These are phyloP conservation scores for Rubia peregrina DNA, from an alignment of 305 asterid genomes.

Conservation along the genomic window DNA sequence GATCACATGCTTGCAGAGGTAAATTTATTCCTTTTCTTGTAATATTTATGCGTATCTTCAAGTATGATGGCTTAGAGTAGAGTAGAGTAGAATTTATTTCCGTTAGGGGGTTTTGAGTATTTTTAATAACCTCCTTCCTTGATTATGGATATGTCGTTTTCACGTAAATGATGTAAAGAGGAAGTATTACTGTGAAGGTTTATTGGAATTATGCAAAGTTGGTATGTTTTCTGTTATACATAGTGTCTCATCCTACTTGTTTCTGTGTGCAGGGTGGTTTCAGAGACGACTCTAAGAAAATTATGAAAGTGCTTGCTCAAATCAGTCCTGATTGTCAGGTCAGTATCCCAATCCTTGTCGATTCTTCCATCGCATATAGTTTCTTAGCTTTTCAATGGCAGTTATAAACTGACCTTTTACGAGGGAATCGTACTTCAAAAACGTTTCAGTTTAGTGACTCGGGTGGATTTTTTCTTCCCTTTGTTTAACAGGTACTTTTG, in stretches of 20 bases:
- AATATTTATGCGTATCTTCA: neutral
- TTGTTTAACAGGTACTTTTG: constrained; percentile 59
- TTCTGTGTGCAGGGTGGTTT: constrained; percentile 58
- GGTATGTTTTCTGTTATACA: neutral
- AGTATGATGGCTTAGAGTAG: too few relatives aligned
- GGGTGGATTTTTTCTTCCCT: neutral
- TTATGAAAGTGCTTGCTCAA: constrained; percentile 59
- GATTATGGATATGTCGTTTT: too few relatives aligned
- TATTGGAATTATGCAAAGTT: neutral
- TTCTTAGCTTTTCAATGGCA: constrained; percentile 2
- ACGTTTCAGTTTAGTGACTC: neutral
- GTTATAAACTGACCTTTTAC: neutral
- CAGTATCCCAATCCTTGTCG: constrained; percentile 12
- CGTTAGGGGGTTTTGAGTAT: neutral
- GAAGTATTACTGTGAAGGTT: neutral
- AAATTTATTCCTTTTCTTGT: constrained; percentile 14
- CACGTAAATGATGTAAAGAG: neutral
- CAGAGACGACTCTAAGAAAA: constrained; percentile 62
- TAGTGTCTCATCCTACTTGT: neutral
- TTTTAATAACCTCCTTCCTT: neutral
- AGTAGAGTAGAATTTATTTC: too few relatives aligned
- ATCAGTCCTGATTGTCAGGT: constrained; percentile 70
- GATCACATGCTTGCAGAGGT: constrained; percentile 95
- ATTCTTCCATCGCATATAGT: neutral
- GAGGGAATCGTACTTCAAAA: neutral